A percentile compares a stretch with the other conserved stretches of the same genome.
These are phyloP conservation scores for Casuarina glauca DNA, from an alignment of 306 rosid species.

Conservation along the genomic window DNA sequence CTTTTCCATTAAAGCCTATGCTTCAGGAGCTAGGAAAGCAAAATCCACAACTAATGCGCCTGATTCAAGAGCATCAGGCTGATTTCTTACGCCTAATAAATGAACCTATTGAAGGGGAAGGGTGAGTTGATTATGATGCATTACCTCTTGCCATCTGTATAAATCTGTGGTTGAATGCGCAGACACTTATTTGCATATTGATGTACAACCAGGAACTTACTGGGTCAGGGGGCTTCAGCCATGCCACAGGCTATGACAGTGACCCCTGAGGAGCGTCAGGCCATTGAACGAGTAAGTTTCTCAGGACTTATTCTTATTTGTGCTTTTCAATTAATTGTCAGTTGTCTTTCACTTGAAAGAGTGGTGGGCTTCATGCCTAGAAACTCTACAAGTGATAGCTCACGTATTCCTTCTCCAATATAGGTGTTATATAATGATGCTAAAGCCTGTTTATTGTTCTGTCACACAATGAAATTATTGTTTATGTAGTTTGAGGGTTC, in stretches of 20 bases:
- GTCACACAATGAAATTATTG: neutral
- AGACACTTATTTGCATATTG: conserved; percentile 20
- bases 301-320: no score
- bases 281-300: conserved; percentile 86
- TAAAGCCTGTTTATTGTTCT: neutral
- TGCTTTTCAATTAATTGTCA: neutral
- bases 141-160: conserved; percentile 14
- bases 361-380: neutral
- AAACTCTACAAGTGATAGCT: neutral
- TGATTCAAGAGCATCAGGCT: conserved; percentile 85
- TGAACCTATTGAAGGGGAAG: conserved; percentile 91
- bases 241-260: conserved; percentile 76
- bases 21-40: conserved; percentile 97
- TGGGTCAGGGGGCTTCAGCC: conserved; percentile 62
- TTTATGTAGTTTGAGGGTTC: neutral
- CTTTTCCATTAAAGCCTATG: conserved; percentile 76
- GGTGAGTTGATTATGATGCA: conserved; percentile 41
- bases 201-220: conserved; percentile 49
- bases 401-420: neutral
- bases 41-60: conserved; percentile 88
- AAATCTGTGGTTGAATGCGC: conserved; percentile 10
- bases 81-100: conserved; percentile 88
- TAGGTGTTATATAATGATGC: neutral
- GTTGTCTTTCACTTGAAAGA: neutral
- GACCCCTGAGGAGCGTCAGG: conserved; percentile 90